Percentiles rank a stretch among this genome's conserved stretches.
phyloP scores from a whole-genome alignment of 441 rosid genomes.

The Syzygium malaccense region DNA sequence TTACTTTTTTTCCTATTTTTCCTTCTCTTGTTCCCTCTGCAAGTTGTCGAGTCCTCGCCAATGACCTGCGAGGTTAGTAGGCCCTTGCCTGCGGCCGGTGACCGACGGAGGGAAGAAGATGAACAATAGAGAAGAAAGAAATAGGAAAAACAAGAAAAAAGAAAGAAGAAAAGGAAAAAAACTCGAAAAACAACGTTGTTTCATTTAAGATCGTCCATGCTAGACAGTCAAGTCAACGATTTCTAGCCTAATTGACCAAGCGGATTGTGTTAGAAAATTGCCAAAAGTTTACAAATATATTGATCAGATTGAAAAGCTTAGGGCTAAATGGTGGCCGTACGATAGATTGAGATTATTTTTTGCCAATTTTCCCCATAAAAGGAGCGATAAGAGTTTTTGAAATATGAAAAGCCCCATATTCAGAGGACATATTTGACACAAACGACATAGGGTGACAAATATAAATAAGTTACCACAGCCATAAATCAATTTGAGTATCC shows the following conservation, averaged over 20 bases:
- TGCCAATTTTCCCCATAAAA: background rate
- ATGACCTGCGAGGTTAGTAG: background rate
- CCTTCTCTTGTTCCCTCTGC: background rate
- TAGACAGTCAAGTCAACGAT: background rate
- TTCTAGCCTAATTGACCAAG: fast-evolving
- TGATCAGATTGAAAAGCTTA: background rate
- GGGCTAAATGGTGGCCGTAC: fast-evolving
- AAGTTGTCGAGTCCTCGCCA: background rate
- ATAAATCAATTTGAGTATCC: background rate
- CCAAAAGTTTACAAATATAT: background rate
- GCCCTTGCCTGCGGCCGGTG: background rate
- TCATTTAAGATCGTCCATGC: fast-evolving
- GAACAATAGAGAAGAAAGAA: background rate
- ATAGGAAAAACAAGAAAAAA: background rate
- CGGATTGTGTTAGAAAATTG: fast-evolving
- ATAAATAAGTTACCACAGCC: background rate
- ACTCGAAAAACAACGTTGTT: background rate
- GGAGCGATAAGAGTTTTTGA: too few relatives aligned
- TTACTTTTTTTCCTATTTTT: background rate
- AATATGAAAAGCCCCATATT: background rate
- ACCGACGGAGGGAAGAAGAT: background rate
- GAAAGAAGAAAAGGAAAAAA: background rate
- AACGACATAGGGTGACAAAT: background rate
- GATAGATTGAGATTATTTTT: background rate
- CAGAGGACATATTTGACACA: background rate